Evolutionary conservation across 768 basidiomycete species (phyloP).

Genomic region (Lepiota venenata): DNA sequence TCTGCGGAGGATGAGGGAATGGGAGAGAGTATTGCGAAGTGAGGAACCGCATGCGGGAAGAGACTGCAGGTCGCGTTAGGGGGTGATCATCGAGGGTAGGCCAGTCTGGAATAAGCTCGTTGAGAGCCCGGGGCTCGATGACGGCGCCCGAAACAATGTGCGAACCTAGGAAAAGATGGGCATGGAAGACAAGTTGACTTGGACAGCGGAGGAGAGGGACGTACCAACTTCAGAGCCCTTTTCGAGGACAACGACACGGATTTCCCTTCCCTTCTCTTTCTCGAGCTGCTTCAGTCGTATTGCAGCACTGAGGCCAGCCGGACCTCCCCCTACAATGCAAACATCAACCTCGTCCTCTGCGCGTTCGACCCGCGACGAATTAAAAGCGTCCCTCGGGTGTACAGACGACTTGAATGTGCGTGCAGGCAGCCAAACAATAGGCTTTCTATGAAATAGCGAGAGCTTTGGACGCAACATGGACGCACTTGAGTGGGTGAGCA

Average conservation of each 20-base stretch:
- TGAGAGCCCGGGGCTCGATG: slow-evolving; percentile 86
- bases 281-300: slow-evolving; percentile 95
- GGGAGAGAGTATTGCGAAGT: slow-evolving; percentile 68
- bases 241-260: slow-evolving; percentile 92
- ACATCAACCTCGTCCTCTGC: slow-evolving; percentile 93
- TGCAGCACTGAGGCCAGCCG: slow-evolving; percentile 94
- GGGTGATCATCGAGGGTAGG: slow-evolving; percentile 61
- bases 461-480: too few species aligned
- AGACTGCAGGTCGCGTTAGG: slow-evolving; percentile 73
- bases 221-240: slow-evolving; percentile 91
- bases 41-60: slow-evolving; percentile 83
- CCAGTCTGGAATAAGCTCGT: slow-evolving; percentile 92
- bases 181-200: not conserved
- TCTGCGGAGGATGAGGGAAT: slow-evolving; percentile 95
- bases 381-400: slow-evolving; percentile 26
- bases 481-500: too few species aligned
- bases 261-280: slow-evolving; percentile 69
- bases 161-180: slow-evolving; percentile 50
- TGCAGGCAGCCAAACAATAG: too few species aligned
- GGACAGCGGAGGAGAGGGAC: not conserved
- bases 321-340: slow-evolving; percentile 95
- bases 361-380: slow-evolving; percentile 68
- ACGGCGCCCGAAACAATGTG: slow-evolving; percentile 97
- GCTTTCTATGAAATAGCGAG: too few species aligned
- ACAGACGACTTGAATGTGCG: too few species aligned